Evolutionary conservation across 345 rosid species (phyloP).

Genomic region (Psidium friedrichsthalianum): DNA sequence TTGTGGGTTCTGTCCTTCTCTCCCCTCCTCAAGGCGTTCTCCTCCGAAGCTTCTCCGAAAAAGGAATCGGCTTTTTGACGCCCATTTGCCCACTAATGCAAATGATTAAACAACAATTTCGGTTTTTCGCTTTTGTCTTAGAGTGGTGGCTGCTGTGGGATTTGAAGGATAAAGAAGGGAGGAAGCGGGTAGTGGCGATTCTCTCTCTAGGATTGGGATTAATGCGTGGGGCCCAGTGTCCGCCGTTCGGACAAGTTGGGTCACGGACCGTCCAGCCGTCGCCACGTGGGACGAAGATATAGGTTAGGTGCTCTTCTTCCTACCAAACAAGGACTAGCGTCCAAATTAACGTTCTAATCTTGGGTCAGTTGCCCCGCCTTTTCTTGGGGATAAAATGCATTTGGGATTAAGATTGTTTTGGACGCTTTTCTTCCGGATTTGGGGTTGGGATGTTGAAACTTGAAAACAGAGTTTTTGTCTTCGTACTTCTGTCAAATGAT

Average conservation of each 20-base stretch:
- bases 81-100: not conserved
- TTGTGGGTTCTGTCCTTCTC: not conserved
- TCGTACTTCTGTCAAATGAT: not conserved
- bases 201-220: not conserved
- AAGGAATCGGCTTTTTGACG: conserved; percentile 11
- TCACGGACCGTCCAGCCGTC: conserved; percentile 6
- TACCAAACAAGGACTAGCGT: not conserved
- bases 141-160: not conserved
- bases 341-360: not conserved
- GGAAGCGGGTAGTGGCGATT: not conserved
- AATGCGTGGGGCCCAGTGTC: not conserved
- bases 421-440: not conserved
- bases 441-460: not conserved
- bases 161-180: too few relatives aligned
- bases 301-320: not conserved
- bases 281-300: conserved; percentile 9
- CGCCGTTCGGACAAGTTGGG: not conserved
- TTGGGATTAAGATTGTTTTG: not conserved
- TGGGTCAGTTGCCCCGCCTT: not conserved
- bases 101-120: not conserved
- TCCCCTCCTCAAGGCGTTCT: not conserved
- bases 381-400: not conserved
- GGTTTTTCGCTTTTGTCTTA: not conserved
- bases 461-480: not conserved
- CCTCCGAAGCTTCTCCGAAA: conserved; percentile 1